Evolutionary conservation across 2,329 filamentous ascomycete species (phyloP), one percentile per base, ranked within the genome.

Genomic region (Sclerotinia nivalis): DNA sequence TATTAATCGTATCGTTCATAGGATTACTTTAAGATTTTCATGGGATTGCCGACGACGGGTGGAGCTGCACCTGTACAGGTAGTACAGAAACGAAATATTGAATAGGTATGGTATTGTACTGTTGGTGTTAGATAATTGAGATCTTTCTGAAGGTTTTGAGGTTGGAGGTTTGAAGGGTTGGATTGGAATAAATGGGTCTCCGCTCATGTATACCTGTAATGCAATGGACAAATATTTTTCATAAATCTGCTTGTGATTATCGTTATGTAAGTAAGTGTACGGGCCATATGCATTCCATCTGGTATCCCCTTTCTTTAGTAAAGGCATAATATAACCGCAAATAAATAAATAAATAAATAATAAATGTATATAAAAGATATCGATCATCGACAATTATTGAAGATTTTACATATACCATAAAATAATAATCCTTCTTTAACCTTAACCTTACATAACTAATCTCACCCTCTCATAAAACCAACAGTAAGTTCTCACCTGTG

Each of bases 1-100:
- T 47, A 0, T 62, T 69, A 58, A 73, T 68, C 52, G 60, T n/a
- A 22, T 1, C 40, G 40, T 18, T 61, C n/a, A 6, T 72, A 89
- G 86, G 91, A 95, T 77, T 93, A 91, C 75, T 94, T 94, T 86
- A 95, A 96, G 87, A 92, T 96, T 77, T 92, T 92, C 79, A 93
- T 96, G 89, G 92, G 93, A 55, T 81, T 96, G 67, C 93, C 93
- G 2, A 96, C 93, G 5, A 96, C 93, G 0, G 93, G 92, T 71
- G 91, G 92, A 62, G 73, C 72, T 37, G 71, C 72, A 20, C 72
- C 74, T 13, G 54, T 56, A 43, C 40, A 43, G 13, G 67, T 72
- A 13, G 49, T 54, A 54, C 49, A 55, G n/a, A 49, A 65, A 13
- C 8, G 20, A 28, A 31, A 52, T 28, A 68, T 13, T 72, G 59